Base-by-base conservation (phyloP, 192 early-diverging fungal species). In the Coemansia sp. region DNA sequence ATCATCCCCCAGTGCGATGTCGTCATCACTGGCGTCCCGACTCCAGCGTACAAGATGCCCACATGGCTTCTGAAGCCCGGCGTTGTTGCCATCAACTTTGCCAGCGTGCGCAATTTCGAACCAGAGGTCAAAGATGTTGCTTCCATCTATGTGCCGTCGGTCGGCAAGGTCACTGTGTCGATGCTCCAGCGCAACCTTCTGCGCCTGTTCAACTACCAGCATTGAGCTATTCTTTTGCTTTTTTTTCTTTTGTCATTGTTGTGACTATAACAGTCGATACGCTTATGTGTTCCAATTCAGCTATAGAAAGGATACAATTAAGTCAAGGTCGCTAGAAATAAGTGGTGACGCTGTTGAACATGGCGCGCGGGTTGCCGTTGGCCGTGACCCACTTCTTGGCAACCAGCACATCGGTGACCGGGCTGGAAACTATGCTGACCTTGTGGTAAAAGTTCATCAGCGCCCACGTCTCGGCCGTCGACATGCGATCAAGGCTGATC, bases 91-190 rank as follows among this genome's bases (percentile, higher is more conserved):
- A 90, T 99, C 71, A 99, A 99, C 85, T 98, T 99, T 79, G 93
- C 94, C 19, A 91, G 91, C n/a, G 87, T 86, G 61, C 89, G 91
- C 61, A 99, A 99, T 81, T 97, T 97, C 80, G 88, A 93, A 64
- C 93, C 94, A 20, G 91, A 93, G 47, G 86, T 98, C 62, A 92
- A 92, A 73, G 86, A 91, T n/a, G 88, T 90, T 55, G 94, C 97
- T 33, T 89, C 91, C 23, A 95, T 99, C 70, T 99, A 89, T 74
- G 95, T 99, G 53, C 94, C 94, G 0, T 87, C 89, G 5, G 92
- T 99, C 11, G 97, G 97, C 44, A 98, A 99, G 74, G 97, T 98
- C 55, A 99, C 97, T 3, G 94, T 99, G 15, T 91, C 94, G 14
- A 99, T 99, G 97, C 83, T 99, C 34, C 88, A 97, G 83, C 86